These are phyloP conservation scores for Cochliopodium minus DNA, from an alignment of 208 protist genomes.

Conservation along the genomic window DNA sequence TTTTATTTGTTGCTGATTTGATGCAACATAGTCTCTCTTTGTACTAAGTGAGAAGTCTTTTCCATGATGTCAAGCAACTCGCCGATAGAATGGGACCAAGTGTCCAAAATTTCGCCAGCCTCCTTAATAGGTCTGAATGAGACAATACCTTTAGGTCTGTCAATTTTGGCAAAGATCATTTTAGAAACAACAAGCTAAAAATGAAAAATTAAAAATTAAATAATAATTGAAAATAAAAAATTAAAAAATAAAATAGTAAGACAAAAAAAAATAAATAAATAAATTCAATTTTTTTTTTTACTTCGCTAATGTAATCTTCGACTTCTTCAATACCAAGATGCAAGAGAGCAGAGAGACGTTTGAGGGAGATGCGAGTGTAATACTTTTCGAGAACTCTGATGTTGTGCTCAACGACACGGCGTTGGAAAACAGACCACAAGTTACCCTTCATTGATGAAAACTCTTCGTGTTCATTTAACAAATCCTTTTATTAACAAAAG, in stretches of 20 bases:
- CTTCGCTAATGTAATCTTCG: conserved; percentile 73
- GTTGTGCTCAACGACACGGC: conserved; percentile 81
- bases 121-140: conserved; percentile 64
- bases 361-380: conserved; percentile 69
- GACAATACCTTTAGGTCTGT: conserved; percentile 67
- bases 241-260: too few relatives aligned
- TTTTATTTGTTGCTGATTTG: not conserved
- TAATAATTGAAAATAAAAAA: too few relatives aligned
- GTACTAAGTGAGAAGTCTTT: not conserved
- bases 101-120: conserved; percentile 56
- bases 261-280: too few relatives aligned
- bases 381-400: conserved; percentile 73
- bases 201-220: too few relatives aligned
- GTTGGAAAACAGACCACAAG: conserved; percentile 44
- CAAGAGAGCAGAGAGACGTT: conserved; percentile 63
- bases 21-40: not conserved
- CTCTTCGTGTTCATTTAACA: not conserved
- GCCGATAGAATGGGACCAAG: conserved; percentile 30
- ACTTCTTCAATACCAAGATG: conserved; percentile 55
- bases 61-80: not conserved
- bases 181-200: conserved; percentile 65
- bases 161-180: conserved; percentile 72
- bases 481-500: too few relatives aligned
- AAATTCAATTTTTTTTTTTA: too few relatives aligned
- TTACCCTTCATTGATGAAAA: not conserved